Base-by-base conservation (phyloP, 2,329 filamentous ascomycete species). In the Fulvia fulva region DNA sequence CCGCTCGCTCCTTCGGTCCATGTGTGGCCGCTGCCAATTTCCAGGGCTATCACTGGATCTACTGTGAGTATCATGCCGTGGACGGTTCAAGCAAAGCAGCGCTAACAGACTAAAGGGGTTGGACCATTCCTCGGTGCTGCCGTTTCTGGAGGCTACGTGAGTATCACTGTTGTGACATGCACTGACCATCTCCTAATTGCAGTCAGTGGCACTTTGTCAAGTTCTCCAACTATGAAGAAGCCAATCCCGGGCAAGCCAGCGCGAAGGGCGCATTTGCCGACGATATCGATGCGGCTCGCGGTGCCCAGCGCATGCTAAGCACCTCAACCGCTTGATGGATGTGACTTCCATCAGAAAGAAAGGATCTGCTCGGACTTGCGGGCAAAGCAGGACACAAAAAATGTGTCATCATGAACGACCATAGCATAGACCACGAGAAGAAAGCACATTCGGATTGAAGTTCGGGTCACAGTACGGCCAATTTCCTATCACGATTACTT, bases 1-100 rank as follows among this genome's bases (percentile, higher is more conserved):
- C 71, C 23, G 69, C 70, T 25, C 67, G 71, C 19, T 67, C 65
- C 16, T 72, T 73, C 45, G 71, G 68, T 1, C 70, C 70, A 16
- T 68, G 65, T 47, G 69, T 73, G 16, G 70, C 65, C 7, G 63
- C 60, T 21, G 63, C 58, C 2, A 58, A 55, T 11, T 73, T 72
- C 53, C 60, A 68, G 16, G 55, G 58, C 12, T 69, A 70, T 34
- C 68, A 70, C 54, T 73, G 68, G 67, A 72, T 50, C 47, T 50
- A 50, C 25, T 50, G 58, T 56, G 23, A 43, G 32, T 51, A 14
- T 11, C 23, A 19, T 19, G 26, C 23, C 11, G 11, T 32, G 8
- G 12, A 28, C 11, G 21, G 16, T 5, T 8, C 11, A 26, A n/a
- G 9, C 12, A 8, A 28, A 16, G 3, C 7, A 41, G 51, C 43